phyloP scores from a whole-genome alignment of 257 asterid species.

The Fraxinus americana region DNA sequence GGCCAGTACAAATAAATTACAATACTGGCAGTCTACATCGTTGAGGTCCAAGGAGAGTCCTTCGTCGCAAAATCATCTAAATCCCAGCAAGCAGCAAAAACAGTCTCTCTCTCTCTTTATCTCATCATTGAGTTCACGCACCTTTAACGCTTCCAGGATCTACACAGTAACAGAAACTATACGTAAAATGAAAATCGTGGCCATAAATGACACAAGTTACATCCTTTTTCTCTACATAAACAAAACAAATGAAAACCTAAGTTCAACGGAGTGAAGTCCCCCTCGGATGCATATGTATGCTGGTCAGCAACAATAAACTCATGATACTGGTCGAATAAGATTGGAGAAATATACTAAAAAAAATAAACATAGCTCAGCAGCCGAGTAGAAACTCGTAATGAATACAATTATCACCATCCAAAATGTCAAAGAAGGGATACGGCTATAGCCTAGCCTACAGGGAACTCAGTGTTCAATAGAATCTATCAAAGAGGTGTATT shows the following conservation, averaged over 20 bases:
- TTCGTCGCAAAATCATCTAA: neutral
- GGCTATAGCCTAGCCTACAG: no score
- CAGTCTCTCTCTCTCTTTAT: neutral
- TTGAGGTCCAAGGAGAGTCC: neutral
- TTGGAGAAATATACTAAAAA: neutral
- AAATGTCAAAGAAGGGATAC: neutral
- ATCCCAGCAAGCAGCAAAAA: neutral
- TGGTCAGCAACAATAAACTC: neutral
- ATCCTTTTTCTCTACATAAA: neutral
- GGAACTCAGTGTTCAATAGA: no score
- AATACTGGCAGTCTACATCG: neutral
- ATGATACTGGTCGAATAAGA: neutral
- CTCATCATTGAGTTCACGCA: neutral
- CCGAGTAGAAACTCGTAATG: neutral
- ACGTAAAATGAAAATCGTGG: neutral
- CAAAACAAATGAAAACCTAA: neutral
- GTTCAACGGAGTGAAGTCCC: neutral
- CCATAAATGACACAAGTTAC: neutral
- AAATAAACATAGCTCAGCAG: neutral
- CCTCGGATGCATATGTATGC: neutral
- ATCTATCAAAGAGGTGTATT: no score
- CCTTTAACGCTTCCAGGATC: neutral
- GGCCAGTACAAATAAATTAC: neutral
- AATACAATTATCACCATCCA: neutral
- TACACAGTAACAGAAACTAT: neutral